Conservation (phyloP, 2,329 filamentous ascomycete genomes). For the Diaporthe nobilis region DNA sequence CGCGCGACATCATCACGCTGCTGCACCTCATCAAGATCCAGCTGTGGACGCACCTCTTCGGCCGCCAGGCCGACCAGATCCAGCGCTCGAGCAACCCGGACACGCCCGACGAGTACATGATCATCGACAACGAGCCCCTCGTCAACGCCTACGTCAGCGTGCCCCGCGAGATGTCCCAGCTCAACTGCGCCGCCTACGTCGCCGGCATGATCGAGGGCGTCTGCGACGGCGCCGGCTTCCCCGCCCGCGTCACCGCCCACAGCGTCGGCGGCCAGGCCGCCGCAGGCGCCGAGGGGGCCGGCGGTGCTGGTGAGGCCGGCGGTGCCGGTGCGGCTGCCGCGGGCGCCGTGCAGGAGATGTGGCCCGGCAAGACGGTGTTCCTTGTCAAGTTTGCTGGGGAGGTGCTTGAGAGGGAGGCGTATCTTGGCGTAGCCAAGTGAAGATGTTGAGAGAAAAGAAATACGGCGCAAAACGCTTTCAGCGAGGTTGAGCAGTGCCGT, state of each 20-base stretch:
- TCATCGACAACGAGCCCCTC: constrained; percentile 96
- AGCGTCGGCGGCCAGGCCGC: constrained; percentile 73
- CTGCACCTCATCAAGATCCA: constrained; percentile 96
- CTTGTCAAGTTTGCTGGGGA: constrained; percentile 92
- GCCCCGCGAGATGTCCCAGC: constrained; percentile 93
- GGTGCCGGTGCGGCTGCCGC: constrained; percentile 84
- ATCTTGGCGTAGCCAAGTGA: constrained; percentile 71
- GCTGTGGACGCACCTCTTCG: constrained; percentile 93
- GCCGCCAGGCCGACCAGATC: constrained; percentile 89
- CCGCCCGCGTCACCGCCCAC: constrained; percentile 91
- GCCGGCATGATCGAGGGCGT: constrained; percentile 96
- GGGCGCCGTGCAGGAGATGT: constrained; percentile 80
- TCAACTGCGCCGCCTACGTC: constrained; percentile 96
- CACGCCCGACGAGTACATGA: constrained; percentile 97
- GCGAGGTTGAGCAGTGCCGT: constrained; percentile 39
- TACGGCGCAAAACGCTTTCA: neutral
- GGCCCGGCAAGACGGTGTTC: constrained; percentile 97
- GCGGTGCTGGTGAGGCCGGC: constrained; percentile 83
- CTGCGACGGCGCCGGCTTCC: constrained; percentile 92
- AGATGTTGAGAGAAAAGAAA: constrained; percentile 44
- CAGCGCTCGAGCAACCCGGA: constrained; percentile 87
- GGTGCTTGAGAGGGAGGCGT: constrained; percentile 91
- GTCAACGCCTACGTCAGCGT: constrained; percentile 96
- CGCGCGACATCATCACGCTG: constrained; percentile 89
- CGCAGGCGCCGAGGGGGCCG: constrained; percentile 88